Conservation (phyloP, 73 alveolate species). For the Paramecium octaurelia region DNA sequence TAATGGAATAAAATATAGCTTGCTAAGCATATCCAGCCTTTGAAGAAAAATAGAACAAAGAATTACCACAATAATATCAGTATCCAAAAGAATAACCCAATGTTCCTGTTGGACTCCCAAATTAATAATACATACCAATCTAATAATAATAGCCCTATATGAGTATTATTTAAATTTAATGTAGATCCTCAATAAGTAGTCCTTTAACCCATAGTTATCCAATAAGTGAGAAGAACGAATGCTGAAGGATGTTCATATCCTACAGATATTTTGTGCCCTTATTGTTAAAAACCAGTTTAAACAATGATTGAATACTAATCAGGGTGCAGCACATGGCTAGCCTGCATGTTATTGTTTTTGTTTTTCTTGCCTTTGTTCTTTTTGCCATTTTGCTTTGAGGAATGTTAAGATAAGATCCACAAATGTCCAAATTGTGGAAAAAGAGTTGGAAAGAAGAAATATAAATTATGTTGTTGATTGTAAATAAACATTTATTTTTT, state of each 20-base stretch:
- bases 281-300: background rate
- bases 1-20: background rate
- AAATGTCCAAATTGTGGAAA: slow-evolving; percentile 15
- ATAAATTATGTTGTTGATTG: slow-evolving; percentile 23
- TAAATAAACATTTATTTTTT: background rate
- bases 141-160: background rate
- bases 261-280: background rate
- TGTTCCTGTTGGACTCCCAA: background rate
- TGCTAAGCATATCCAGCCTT: background rate
- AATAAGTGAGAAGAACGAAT: background rate
- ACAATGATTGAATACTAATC: background rate
- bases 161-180: background rate
- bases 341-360: background rate
- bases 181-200: background rate
- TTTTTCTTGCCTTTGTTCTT: slow-evolving; percentile 12
- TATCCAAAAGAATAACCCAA: background rate
- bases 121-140: background rate
- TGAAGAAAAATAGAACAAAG: background rate
- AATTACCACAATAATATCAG: background rate
- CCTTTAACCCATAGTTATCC: background rate
- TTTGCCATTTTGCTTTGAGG: slow-evolving; percentile 25
- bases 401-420: slow-evolving; percentile 20
- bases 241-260: slow-evolving; percentile 36
- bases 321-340: background rate
- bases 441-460: background rate